Conservation (phyloP, 768 basidiomycete species). For the Phaffia australis region DNA sequence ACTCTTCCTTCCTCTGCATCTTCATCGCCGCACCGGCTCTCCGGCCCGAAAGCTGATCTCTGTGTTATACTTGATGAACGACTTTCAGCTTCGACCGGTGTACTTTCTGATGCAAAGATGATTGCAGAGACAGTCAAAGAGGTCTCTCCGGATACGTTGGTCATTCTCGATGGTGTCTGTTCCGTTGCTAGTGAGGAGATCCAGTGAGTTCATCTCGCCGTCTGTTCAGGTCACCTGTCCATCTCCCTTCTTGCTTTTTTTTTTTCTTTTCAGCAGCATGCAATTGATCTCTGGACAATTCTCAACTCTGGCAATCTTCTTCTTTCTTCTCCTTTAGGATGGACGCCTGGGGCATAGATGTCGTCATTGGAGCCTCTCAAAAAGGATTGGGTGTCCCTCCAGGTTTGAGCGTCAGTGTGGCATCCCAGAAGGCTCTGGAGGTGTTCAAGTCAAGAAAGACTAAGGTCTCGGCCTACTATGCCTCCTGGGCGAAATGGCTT, state of each 20-base stretch:
- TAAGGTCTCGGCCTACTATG: constrained; percentile 69
- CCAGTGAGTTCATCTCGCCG: constrained; percentile 33
- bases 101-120: constrained; percentile 56
- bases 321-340: constrained; percentile 39
- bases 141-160: constrained; percentile 76
- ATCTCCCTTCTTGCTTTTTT: background rate
- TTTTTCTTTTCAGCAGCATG: background rate
- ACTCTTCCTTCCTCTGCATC: constrained; percentile 37
- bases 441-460: constrained; percentile 53
- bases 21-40: background rate
- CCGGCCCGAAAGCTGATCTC: background rate
- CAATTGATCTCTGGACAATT: background rate
- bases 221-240: background rate
- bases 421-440: constrained; percentile 65
- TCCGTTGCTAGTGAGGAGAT: constrained; percentile 94
- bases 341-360: constrained; percentile 84
- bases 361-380: constrained; percentile 45
- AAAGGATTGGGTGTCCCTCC: constrained; percentile 91
- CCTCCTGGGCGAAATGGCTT: constrained; percentile 35
- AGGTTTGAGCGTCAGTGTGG: constrained; percentile 76
- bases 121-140: constrained; percentile 61
- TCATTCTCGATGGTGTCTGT: constrained; percentile 87
- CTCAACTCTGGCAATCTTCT: too few species aligned
- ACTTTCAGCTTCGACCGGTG: background rate
- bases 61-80: background rate